A percentile compares a stretch with the other conserved stretches of the same genome.
These are phyloP conservation scores for Pseudoneurospora amorphoporcata DNA, from an alignment of 495 filamentous ascomycete genomes.

Conservation along the genomic window DNA sequence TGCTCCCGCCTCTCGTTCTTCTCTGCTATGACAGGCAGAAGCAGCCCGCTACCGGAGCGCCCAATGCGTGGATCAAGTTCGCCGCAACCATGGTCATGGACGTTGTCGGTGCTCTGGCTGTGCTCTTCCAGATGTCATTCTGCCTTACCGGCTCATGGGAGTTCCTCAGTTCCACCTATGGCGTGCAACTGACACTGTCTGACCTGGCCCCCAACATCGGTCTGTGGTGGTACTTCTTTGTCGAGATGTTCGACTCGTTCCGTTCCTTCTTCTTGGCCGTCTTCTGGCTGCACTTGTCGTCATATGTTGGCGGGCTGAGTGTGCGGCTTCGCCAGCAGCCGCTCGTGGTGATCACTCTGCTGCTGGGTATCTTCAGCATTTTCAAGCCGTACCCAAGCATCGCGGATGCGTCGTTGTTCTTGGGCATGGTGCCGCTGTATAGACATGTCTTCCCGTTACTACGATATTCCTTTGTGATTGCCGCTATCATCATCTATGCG, in stretches of 20 bases:
- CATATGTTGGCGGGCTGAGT: constrained; percentile 77
- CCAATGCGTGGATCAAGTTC: constrained; percentile 27
- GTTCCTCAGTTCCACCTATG: constrained; percentile 82
- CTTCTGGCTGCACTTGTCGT: constrained; percentile 89
- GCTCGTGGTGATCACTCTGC: constrained; percentile 67
- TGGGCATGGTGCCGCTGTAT: constrained; percentile 78
- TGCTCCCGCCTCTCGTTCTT: constrained; percentile 73
- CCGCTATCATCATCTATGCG: constrained; percentile 73
- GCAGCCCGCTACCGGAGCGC: neutral
- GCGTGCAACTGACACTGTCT: constrained; percentile 79
- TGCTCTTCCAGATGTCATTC: constrained; percentile 60
- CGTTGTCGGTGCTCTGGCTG: constrained; percentile 35
- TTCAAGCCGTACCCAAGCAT: constrained; percentile 97
- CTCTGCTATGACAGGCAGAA: constrained; percentile 65
- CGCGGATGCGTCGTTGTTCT: constrained; percentile 72
- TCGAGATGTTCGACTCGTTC: constrained; percentile 99
- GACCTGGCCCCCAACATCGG: constrained; percentile 93
- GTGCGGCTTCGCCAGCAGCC: constrained; percentile 75
- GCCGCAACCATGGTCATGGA: constrained; percentile 38
- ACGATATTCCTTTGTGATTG: constrained; percentile 83
- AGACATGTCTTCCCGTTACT: constrained; percentile 90
- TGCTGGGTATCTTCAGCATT: constrained; percentile 79
- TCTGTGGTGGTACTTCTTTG: constrained; percentile 99
- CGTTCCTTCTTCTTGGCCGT: constrained; percentile 93
- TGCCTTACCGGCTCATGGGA: constrained; percentile 74